Evolutionary conservation across 257 asterid genomes (phyloP).

Genomic region (Catharanthus roseus): DNA sequence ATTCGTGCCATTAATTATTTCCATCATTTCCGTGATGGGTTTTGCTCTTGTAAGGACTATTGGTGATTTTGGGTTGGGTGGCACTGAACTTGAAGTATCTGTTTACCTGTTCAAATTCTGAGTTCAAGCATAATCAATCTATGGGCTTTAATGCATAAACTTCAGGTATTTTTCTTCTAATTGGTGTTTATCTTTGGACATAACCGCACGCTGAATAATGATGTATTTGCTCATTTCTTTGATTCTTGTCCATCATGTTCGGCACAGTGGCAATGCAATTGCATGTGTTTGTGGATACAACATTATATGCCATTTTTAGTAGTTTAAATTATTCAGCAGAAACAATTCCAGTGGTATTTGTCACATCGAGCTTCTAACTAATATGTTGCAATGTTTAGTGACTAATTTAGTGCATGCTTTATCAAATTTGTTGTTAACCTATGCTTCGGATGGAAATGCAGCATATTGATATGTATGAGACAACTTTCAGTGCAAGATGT

Average conservation of each 20-base stretch:
- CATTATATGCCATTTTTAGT: background rate
- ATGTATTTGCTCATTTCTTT: background rate
- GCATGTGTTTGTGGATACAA: background rate
- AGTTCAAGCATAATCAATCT: background rate
- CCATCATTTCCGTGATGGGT: conserved; percentile 62
- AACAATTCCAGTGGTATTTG: too few relatives aligned
- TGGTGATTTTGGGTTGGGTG: conserved; percentile 45
- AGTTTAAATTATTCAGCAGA: too few relatives aligned
- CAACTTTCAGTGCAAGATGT: conserved; percentile 79
- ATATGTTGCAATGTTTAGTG: background rate
- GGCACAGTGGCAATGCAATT: background rate
- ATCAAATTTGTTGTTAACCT: too few relatives aligned
- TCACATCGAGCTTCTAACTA: too few relatives aligned
- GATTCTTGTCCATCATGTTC: background rate
- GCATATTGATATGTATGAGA: too few relatives aligned
- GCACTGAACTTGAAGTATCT: background rate
- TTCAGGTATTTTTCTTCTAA: background rate
- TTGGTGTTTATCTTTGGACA: background rate
- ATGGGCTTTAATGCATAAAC: background rate
- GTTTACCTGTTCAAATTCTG: background rate
- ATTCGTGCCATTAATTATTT: conserved; percentile 60
- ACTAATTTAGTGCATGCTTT: too few relatives aligned
- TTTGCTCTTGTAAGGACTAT: conserved; percentile 71
- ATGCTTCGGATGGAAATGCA: too few relatives aligned
- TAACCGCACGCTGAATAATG: background rate